Evolutionary conservation across 306 rosid species (phyloP).

Genomic region (Cicer judaicum): DNA sequence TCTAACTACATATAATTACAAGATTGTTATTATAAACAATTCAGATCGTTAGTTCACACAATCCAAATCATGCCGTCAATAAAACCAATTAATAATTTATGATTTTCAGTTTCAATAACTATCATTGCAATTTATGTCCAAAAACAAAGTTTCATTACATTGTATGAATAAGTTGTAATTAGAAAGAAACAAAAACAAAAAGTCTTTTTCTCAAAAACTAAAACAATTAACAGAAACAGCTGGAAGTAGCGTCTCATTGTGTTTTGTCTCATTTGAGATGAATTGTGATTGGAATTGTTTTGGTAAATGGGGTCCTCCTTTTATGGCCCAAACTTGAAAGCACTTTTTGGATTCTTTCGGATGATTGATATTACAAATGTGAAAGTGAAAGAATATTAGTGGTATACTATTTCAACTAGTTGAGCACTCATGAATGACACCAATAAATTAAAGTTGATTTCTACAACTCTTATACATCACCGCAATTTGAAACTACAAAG

Average conservation of each 20-base stretch:
- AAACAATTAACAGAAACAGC: slow-evolving; percentile 41
- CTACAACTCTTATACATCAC: slow-evolving; percentile 13
- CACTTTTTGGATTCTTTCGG: slow-evolving; percentile 64
- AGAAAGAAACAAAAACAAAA: slow-evolving; percentile 19
- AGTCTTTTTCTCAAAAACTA: not conserved
- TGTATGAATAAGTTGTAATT: slow-evolving; percentile 20
- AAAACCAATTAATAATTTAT: not conserved
- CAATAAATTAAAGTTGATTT: slow-evolving; percentile 24
- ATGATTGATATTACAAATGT: slow-evolving; percentile 40
- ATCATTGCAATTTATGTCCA: not conserved
- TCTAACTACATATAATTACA: too few relatives aligned
- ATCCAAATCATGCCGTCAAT: not conserved
- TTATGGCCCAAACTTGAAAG: slow-evolving; percentile 48
- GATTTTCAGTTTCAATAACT: not conserved
- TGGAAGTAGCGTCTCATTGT: slow-evolving; percentile 50
- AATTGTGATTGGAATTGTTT: slow-evolving; percentile 52
- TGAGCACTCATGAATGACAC: not conserved
- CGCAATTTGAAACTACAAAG: slow-evolving; percentile 15
- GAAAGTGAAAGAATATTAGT: slow-evolving; percentile 39
- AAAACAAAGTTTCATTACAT: not conserved
- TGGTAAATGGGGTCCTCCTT: slow-evolving; percentile 51
- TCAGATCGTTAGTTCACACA: too few relatives aligned
- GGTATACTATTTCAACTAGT: slow-evolving; percentile 30
- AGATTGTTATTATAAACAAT: too few relatives aligned
- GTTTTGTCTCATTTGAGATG: slow-evolving; percentile 40